These are phyloP conservation scores for Bolboschoenus planiculmis DNA, from an alignment of 176 grass and related monocot genomes.

Conservation along the genomic window DNA sequence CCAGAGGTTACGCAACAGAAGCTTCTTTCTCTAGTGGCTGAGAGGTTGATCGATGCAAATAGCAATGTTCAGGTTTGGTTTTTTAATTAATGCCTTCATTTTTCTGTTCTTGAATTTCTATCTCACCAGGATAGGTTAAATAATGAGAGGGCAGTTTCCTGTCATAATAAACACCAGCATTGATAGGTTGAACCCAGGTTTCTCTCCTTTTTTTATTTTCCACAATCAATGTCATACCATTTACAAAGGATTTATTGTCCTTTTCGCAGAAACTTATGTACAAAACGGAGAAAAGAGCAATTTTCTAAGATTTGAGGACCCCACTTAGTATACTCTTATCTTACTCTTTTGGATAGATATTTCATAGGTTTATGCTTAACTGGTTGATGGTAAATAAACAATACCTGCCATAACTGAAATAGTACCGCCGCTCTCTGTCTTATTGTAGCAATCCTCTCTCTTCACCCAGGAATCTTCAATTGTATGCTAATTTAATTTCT, in stretches of 20 bases:
- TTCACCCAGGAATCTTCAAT: neutral
- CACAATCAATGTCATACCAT: neutral
- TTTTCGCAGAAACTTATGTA: neutral
- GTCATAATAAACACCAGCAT: neutral
- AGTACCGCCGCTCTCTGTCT: neutral
- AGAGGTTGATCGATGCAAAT: conserved; percentile 83
- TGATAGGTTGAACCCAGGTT: neutral
- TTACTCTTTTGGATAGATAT: neutral
- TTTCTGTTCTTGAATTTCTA: neutral
- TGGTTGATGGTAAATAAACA: neutral
- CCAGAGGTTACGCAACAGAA: conserved; percentile 91
- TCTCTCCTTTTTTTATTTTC: neutral
- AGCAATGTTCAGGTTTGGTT: conserved; percentile 54
- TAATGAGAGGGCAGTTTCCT: neutral
- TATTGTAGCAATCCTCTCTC: neutral
- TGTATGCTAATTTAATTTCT: neutral
- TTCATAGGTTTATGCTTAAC: neutral
- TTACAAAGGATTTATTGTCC: neutral
- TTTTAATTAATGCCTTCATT: neutral
- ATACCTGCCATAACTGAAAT: neutral
- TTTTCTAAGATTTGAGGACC: neutral
- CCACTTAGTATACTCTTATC: neutral
- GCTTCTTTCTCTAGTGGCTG: conserved; percentile 84
- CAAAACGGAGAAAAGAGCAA: neutral
- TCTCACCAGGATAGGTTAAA: neutral